Percentiles rank a stretch among this genome's conserved stretches.
Evolutionary conservation across 371 early-diverging fungal species (phyloP).

Genomic region (Amoeboaphelidium protococcarum): DNA sequence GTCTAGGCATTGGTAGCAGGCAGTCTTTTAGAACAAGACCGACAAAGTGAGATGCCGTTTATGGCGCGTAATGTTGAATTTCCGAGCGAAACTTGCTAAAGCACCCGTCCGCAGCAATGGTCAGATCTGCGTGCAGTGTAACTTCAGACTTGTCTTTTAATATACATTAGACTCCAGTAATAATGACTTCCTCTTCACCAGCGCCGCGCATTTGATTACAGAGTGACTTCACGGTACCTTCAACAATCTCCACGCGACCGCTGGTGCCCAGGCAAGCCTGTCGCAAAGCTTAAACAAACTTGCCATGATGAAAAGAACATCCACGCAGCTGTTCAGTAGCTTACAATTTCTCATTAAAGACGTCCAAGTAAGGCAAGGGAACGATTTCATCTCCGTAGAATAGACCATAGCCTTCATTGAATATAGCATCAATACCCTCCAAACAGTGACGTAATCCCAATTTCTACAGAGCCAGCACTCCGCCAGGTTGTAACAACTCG

Average conservation of each 20-base stretch:
- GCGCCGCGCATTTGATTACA: neutral
- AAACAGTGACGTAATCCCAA: conserved; percentile 49
- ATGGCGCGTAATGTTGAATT: conserved; percentile 36
- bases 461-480: conserved; percentile 40
- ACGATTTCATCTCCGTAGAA: conserved; percentile 5
- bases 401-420: conserved; percentile 60
- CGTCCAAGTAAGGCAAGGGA: neutral
- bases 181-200: conserved; percentile 7
- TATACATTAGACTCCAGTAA: conserved; percentile 9
- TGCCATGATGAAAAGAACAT: conserved; percentile 73
- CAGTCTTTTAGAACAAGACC: conserved; percentile 29
- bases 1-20: conserved; percentile 43
- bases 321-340: conserved; percentile 20
- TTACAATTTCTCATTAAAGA: neutral
- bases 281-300: conserved; percentile 59
- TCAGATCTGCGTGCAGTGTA: conserved; percentile 31
- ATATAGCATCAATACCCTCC: conserved; percentile 61
- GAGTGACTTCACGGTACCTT: conserved; percentile 3
- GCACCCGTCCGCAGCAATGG: conserved; percentile 67
- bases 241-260: conserved; percentile 5
- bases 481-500: conserved; percentile 82
- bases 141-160: conserved; percentile 3
- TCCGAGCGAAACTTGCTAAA: conserved; percentile 75
- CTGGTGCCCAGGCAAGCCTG: conserved; percentile 25
- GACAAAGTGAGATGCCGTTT: conserved; percentile 9